A percentile compares a stretch with the other conserved stretches of the same genome.
Evolutionary conservation across 2,329 filamentous ascomycete species (phyloP).

Genomic region (Trematosphaeria pertusa): DNA sequence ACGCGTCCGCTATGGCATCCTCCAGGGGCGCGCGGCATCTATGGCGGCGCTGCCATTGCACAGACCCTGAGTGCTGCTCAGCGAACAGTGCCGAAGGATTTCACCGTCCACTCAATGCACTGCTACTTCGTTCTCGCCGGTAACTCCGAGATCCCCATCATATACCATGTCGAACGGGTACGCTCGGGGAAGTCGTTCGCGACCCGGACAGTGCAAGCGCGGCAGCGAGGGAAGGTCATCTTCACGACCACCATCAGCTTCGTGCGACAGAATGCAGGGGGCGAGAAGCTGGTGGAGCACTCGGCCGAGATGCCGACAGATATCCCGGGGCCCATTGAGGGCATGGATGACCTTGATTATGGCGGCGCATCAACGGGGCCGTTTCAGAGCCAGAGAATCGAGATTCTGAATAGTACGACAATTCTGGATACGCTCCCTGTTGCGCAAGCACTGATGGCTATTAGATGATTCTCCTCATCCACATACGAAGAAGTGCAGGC

Average conservation of each 20-base stretch:
- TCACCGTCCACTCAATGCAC: constrained; percentile 94
- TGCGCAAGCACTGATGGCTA: too few species aligned
- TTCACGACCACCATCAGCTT: constrained; percentile 97
- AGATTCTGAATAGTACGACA: constrained; percentile 61
- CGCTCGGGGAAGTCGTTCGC: constrained; percentile 89
- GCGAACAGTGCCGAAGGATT: constrained; percentile 80
- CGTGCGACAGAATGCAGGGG: constrained; percentile 68
- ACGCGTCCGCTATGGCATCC: constrained; percentile 91
- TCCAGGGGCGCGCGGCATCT: constrained; percentile 89
- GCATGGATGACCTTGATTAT: constrained; percentile 40
- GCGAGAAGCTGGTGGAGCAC: constrained; percentile 68
- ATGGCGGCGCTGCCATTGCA: constrained; percentile 90
- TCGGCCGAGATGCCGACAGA: constrained; percentile 59
- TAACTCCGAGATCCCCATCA: constrained; percentile 80
- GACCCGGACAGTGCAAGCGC: constrained; percentile 93
- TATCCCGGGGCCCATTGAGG: constrained; percentile 54
- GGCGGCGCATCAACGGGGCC: constrained; percentile 53
- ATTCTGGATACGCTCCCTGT: too few species aligned
- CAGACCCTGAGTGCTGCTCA: constrained; percentile 90
- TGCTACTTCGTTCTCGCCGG: constrained; percentile 98
- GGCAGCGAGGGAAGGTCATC: constrained; percentile 86
- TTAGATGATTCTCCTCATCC: constrained; percentile 58
- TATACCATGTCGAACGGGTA: constrained; percentile 95
- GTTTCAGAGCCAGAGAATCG: constrained; percentile 64
- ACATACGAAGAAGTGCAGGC: constrained; percentile 68